A percentile compares a stretch with the other conserved stretches of the same genome.
Conservation (phyloP, 805 yeast genomes). For the Starmerella khaoyaiensis region DNA sequence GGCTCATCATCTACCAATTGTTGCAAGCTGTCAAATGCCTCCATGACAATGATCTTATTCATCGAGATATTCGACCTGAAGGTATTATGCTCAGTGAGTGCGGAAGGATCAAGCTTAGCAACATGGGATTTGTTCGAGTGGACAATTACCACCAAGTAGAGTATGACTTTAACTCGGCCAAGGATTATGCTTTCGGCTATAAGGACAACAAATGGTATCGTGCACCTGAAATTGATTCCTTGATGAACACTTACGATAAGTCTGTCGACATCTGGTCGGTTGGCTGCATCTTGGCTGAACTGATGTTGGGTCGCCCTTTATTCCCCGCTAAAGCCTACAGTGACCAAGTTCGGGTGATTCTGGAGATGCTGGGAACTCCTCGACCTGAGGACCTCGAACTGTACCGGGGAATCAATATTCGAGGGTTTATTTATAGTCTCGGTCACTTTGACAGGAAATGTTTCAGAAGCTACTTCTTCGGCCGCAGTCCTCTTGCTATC, state of each 20-base stretch:
- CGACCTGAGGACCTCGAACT: constrained; percentile 51
- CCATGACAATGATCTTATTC: constrained; percentile 85
- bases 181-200: too few species aligned
- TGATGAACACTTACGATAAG: constrained; percentile 85
- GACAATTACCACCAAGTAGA: constrained; percentile 41
- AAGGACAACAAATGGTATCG: constrained; percentile 98
- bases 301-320: constrained; percentile 78
- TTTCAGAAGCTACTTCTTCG: constrained; percentile 44
- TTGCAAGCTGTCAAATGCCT: constrained; percentile 81
- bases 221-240: constrained; percentile 94
- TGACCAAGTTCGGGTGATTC: constrained; percentile 79
- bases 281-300: constrained; percentile 90
- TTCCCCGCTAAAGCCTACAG: constrained; percentile 94
- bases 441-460: constrained; percentile 38
- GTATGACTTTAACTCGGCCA: constrained; percentile 86
- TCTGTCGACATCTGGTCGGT: constrained; percentile 97
- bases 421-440: constrained; percentile 74
- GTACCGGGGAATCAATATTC: constrained; percentile 79
- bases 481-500: constrained; percentile 75
- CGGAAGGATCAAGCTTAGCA: constrained; percentile 92
- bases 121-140: constrained; percentile 91
- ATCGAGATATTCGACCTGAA: constrained; percentile 90
- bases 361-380: constrained; percentile 82
- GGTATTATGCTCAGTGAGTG: constrained; percentile 88
- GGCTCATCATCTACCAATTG: constrained; percentile 83